Evolutionary conservation across 805 yeast species (phyloP).

Genomic region (Candida easanensis): DNA sequence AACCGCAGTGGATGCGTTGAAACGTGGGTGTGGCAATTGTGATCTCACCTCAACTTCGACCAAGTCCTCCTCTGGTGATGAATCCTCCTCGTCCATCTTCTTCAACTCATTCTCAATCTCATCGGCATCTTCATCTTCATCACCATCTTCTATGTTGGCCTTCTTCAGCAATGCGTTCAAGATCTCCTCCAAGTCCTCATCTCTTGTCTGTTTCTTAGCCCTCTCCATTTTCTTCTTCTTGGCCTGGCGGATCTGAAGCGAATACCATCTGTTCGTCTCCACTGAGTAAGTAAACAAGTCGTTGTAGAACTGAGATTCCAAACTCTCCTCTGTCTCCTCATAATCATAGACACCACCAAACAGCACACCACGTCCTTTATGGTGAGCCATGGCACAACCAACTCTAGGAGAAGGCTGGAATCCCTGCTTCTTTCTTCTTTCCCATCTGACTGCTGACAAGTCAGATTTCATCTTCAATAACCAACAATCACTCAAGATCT

Average conservation of each 20-base stretch:
- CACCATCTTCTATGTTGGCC: conserved; percentile 56
- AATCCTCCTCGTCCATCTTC: conserved; percentile 32
- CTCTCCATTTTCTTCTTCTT: conserved; percentile 53
- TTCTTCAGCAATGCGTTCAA: conserved; percentile 70
- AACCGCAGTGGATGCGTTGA: conserved; percentile 82
- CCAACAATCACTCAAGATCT: conserved; percentile 86
- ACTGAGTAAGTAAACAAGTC: conserved; percentile 77
- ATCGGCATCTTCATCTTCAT: conserved; percentile 39
- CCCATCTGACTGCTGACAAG: conserved; percentile 72
- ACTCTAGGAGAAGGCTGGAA: conserved; percentile 90
- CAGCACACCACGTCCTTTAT: conserved; percentile 86
- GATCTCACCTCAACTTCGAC: conserved; percentile 42
- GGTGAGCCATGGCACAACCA: conserved; percentile 88
- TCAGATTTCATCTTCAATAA: conserved; percentile 82
- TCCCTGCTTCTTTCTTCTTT: conserved; percentile 84
- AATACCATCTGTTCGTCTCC: conserved; percentile 87
- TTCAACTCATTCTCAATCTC: conserved; percentile 49
- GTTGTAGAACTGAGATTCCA: conserved; percentile 83
- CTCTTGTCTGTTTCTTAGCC: conserved; percentile 42
- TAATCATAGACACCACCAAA: conserved; percentile 96
- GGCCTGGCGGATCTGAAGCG: conserved; percentile 58
- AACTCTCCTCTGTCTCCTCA: conserved; percentile 91
- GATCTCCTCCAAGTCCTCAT: conserved; percentile 76
- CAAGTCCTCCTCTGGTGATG: conserved; percentile 4
- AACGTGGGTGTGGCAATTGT: conserved; percentile 82